These are phyloP conservation scores for Didymellaceae sp. DNA, from an alignment of 2,329 filamentous ascomycete species.

Conservation along the genomic window DNA sequence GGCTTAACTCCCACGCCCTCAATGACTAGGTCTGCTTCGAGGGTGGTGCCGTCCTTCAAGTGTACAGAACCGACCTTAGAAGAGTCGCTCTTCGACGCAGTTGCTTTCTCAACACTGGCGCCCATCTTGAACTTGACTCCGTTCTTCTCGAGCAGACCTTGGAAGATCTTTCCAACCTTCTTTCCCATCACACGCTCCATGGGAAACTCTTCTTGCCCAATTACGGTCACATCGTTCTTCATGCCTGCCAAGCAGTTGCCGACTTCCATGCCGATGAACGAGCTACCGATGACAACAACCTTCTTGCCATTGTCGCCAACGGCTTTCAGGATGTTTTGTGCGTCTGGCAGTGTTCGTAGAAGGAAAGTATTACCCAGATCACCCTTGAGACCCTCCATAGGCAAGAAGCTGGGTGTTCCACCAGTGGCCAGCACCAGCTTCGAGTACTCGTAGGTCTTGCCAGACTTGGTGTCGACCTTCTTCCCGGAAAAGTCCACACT, in stretches of 20 bases:
- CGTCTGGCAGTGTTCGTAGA: constrained; percentile 77
- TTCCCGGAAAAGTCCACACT: constrained; percentile 77
- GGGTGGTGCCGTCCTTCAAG: constrained; percentile 82
- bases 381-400: constrained; percentile 81
- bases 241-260: constrained; percentile 77
- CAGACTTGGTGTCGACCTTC: constrained; percentile 75
- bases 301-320: constrained; percentile 87
- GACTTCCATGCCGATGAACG: constrained; percentile 98
- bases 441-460: constrained; percentile 75
- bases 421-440: constrained; percentile 93
- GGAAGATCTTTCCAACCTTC: constrained; percentile 80
- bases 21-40: constrained; percentile 89
- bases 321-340: constrained; percentile 76
- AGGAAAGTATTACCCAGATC: constrained; percentile 86
- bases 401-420: constrained; percentile 75
- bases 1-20: constrained; percentile 89
- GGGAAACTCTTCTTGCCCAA: constrained; percentile 85
- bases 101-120: constrained; percentile 82
- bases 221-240: constrained; percentile 82
- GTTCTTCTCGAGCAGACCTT: constrained; percentile 78
- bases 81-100: constrained; percentile 70
- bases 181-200: constrained; percentile 86
- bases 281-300: constrained; percentile 88
- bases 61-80: constrained; percentile 79
- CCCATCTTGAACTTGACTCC: constrained; percentile 88